Percentiles rank a stretch among this genome's conserved stretches.
These are phyloP conservation scores for Irpex lacteus DNA, from an alignment of 1,284 basidiomycete species.

Conservation along the genomic window DNA sequence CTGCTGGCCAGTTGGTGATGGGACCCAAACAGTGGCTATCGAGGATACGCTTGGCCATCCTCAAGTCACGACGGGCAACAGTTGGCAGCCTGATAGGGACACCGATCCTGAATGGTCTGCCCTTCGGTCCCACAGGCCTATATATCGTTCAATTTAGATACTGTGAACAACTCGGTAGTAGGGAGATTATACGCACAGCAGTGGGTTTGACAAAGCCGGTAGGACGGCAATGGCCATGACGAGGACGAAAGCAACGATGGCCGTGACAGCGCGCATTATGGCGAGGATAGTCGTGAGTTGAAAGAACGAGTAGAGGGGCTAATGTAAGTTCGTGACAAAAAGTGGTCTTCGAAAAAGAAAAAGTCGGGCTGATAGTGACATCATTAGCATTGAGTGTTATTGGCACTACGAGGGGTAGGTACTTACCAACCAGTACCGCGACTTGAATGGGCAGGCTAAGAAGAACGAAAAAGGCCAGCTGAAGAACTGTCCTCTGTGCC, in stretches of 20 bases:
- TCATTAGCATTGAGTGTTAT: background rate
- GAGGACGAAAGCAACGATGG: slow-evolving; percentile 3
- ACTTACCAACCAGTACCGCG: slow-evolving; percentile 12
- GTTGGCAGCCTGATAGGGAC: background rate
- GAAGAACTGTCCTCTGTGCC: background rate
- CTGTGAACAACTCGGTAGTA: background rate
- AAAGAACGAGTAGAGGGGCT: background rate
- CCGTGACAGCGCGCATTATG: slow-evolving; percentile 4
- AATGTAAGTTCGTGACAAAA: background rate
- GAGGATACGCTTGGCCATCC: background rate
- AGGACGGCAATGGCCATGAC: slow-evolving; percentile 3
- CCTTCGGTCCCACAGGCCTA: background rate
- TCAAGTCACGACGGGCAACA: background rate
- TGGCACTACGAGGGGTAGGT: background rate
- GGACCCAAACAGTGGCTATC: background rate
- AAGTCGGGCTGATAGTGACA: slow-evolving; percentile 9
- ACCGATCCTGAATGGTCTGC: background rate
- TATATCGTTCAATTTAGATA: background rate
- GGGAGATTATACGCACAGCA: background rate
- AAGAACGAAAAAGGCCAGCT: slow-evolving; percentile 10
- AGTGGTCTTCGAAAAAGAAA: slow-evolving; percentile 1
- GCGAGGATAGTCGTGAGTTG: background rate
- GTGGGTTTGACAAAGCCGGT: slow-evolving; percentile 3
- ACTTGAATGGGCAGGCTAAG: slow-evolving; percentile 1
- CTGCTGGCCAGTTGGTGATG: background rate